phyloP scores from a whole-genome alignment of 2,329 filamentous ascomycete genomes.

The Geosmithia putterillii region DNA sequence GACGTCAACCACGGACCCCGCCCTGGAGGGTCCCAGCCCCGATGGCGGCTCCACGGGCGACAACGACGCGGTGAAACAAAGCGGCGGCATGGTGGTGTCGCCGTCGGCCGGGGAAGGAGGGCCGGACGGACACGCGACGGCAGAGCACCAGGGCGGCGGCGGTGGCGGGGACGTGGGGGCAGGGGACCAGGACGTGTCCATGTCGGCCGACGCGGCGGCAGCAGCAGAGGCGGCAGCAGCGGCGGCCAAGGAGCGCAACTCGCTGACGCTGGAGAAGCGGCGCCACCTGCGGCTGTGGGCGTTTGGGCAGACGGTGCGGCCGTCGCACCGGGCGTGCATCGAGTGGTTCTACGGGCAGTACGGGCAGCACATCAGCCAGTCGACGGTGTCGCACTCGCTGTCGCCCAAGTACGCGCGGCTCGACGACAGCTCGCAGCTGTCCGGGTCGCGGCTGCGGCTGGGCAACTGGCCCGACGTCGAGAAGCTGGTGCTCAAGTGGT shows the following conservation, averaged over 20 bases:
- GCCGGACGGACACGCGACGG: too few species aligned
- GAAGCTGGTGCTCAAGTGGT: constrained; percentile 43
- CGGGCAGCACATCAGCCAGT: constrained; percentile 48
- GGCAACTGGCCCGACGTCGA: constrained; percentile 54
- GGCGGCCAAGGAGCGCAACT: constrained; percentile 36
- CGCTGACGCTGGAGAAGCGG: constrained; percentile 49
- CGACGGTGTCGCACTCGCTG: constrained; percentile 49
- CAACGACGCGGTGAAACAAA: constrained; percentile 5
- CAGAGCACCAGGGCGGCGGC: not conserved
- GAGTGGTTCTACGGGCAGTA: constrained; percentile 49
- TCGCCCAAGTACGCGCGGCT: constrained; percentile 50
- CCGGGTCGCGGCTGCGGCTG: constrained; percentile 48
- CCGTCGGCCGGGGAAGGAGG: too few species aligned
- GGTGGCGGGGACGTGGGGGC: not conserved
- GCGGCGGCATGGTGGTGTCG: too few species aligned
- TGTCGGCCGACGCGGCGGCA: constrained; percentile 5
- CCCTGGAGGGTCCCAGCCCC: constrained; percentile 18
- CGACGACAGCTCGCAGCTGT: constrained; percentile 46
- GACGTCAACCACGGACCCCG: constrained; percentile 20
- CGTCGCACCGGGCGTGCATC: constrained; percentile 49
- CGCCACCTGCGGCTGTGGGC: constrained; percentile 49
- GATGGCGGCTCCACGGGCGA: constrained; percentile 11
- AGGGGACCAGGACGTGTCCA: constrained; percentile 9
- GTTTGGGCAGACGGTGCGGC: constrained; percentile 40
- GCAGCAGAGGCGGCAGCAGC: not conserved